Conservation (phyloP, 2,329 filamentous ascomycete genomes). For the Aspergillus arachidicola region DNA sequence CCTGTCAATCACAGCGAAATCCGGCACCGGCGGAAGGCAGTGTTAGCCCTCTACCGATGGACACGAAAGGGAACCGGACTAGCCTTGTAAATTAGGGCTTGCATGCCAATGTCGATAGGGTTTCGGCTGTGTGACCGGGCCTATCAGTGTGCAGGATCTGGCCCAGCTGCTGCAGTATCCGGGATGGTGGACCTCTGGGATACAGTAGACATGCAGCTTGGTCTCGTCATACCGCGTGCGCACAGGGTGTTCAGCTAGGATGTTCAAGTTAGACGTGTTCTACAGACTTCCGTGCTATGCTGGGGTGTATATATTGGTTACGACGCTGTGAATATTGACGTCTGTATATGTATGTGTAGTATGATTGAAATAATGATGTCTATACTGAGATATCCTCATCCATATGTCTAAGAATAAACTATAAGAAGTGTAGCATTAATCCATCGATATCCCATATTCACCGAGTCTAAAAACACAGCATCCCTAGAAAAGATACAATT, state of each 20-base stretch:
- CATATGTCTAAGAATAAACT: neutral
- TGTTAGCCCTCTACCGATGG: slow-evolving; percentile 86
- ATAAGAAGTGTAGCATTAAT: no score
- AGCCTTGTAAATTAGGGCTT: slow-evolving; percentile 48
- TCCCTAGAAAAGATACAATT: no score
- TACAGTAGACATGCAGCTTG: neutral
- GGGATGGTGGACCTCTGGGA: neutral
- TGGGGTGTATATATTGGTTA: neutral
- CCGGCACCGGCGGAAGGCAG: slow-evolving; percentile 78
- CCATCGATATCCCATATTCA: no score
- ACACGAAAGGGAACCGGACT: slow-evolving; percentile 87
- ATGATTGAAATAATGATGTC: neutral
- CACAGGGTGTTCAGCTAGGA: neutral
- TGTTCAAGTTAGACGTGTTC: neutral
- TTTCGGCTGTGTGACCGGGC: neutral
- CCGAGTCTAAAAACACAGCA: no score
- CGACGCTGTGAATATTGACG: neutral
- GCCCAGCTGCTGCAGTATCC: neutral
- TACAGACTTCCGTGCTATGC: neutral
- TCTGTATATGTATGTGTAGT: slow-evolving; percentile 4
- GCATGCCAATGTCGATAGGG: neutral
- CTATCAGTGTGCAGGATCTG: neutral
- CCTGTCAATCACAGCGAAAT: slow-evolving; percentile 85
- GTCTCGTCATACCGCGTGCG: neutral
- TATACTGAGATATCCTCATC: neutral